Base-by-base conservation (phyloP, 805 yeast genomes). In the Metschnikowia anglica region DNA sequence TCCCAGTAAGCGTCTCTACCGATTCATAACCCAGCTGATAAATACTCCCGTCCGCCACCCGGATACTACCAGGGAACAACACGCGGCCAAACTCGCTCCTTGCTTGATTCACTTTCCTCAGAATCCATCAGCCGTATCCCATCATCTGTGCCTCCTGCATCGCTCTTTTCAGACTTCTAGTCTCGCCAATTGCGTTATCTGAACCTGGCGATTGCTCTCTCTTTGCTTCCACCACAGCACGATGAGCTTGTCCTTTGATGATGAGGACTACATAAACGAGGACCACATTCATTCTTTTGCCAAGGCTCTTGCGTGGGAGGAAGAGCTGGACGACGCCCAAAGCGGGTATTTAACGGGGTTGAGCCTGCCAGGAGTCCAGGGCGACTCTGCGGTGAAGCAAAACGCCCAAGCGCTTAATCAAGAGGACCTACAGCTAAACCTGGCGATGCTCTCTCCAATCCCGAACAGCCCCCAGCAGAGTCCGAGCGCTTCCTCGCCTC, bases 281-380 rank as follows among this genome's bases (percentile, higher is more conserved):
- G 59, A 60, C 15, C 70, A 70, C 43, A 66, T 70, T 17, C 58
- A 61, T 21, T 62, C 65, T 18, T 70, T 70, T 54, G 74, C 73
- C 9, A 61, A 59, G 36, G 74, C 75, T 0, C 49, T 70, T 13
- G 47, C 55, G 5, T 68, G 70, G 68, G 72, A 67, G 13, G 67
- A 63, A 7, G 50, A 42, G 6, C 21, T 41, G 19, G 52, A 53
- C 7, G 33, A 33, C 24, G 24, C 28, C 4, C 18, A 29, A 3
- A 41, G 43, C 18, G 43, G 26, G 18, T 12, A 28, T 24, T 41
- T 47, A 6, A 30, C 51, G 5, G 45, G 43, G 11, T 18, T 15
- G 25, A 19, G 38, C 8, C 47, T 48, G 52, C 46, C 49, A 8
- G 33, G 26, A 20, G 23, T 17, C 2, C 28, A 29, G 2, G 37